These are phyloP conservation scores for Xylogone sp. DNA, from an alignment of 2,329 filamentous ascomycete species.

Conservation along the genomic window DNA sequence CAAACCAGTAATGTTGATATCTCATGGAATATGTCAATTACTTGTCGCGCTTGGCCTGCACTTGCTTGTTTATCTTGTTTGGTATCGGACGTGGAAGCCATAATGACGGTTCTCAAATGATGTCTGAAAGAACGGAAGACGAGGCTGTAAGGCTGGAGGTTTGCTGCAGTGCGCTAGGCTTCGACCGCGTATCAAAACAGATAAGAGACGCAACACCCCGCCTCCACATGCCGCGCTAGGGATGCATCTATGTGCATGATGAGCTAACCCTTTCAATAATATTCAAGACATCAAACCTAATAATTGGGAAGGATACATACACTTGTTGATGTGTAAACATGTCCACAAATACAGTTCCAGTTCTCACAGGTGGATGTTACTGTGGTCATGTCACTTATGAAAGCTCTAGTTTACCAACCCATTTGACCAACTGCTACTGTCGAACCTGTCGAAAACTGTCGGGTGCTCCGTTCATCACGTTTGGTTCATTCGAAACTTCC, in stretches of 20 bases:
- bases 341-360: neutral
- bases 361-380: constrained; percentile 38
- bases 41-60: constrained; percentile 78
- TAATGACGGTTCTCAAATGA: constrained; percentile 14
- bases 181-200: neutral
- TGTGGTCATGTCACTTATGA: constrained; percentile 40
- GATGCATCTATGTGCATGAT: too few species aligned
- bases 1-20: constrained; percentile 85
- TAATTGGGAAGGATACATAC: too few species aligned
- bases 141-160: neutral
- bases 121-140: neutral
- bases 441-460: constrained; percentile 44
- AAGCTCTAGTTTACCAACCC: constrained; percentile 29
- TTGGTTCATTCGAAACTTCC: constrained; percentile 31
- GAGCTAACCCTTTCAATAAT: too few species aligned
- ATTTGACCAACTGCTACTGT: constrained; percentile 42
- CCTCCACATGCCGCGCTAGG: neutral
- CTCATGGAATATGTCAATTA: constrained; percentile 78
- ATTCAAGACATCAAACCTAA: too few species aligned
- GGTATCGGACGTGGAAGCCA: constrained; percentile 48
- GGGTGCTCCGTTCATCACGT: constrained; percentile 41
- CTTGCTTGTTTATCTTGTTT: constrained; percentile 57
- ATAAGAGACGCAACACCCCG: neutral
- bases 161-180: neutral
- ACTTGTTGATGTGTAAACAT: neutral